Percentiles rank a stretch among this genome's conserved stretches.
Conservation (phyloP, 805 yeast genomes). For the Blastobotrys americana region DNA sequence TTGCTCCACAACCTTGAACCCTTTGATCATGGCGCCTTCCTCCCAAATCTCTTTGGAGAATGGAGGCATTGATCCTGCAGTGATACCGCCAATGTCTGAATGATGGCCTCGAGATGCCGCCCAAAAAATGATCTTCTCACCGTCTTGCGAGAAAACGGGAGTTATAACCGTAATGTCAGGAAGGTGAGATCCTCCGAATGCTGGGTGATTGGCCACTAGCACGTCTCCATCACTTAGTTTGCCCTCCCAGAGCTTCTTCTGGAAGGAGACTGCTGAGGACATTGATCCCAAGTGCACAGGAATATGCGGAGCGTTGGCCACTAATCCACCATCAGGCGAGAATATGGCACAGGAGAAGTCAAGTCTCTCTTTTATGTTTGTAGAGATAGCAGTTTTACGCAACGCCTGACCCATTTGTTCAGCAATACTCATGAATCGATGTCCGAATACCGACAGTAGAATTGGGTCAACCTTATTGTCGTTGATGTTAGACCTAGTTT, state of each 20-base stretch:
- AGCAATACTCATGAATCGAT: slow-evolving; percentile 84
- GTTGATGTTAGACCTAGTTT: slow-evolving; percentile 1
- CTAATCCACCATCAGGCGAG: slow-evolving; percentile 66
- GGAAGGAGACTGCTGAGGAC: slow-evolving; percentile 70
- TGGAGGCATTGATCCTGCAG: slow-evolving; percentile 95
- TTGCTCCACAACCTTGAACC: slow-evolving; percentile 62
- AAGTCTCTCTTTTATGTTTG: slow-evolving; percentile 75
- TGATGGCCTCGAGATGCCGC: slow-evolving; percentile 95
- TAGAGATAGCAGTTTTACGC: slow-evolving; percentile 72
- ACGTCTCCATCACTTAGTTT: slow-evolving; percentile 68
- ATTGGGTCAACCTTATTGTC: slow-evolving; percentile 54
- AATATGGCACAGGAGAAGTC: slow-evolving; percentile 83
- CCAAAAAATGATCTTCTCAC: slow-evolving; percentile 58
- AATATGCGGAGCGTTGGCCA: slow-evolving; percentile 83
- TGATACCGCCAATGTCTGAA: slow-evolving; percentile 88
- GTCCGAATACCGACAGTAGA: slow-evolving; percentile 67
- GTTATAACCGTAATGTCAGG: slow-evolving; percentile 91
- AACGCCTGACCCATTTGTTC: slow-evolving; percentile 82
- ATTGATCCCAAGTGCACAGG: slow-evolving; percentile 85
- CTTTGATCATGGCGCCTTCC: slow-evolving; percentile 84
- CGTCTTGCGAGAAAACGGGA: slow-evolving; percentile 65
- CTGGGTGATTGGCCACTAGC: slow-evolving; percentile 71
- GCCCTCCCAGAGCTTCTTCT: slow-evolving; percentile 57
- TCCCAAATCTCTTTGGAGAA: slow-evolving; percentile 76
- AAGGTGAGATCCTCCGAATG: slow-evolving; percentile 77